Conservation (phyloP, 352 stramenopile genomes). For the Chrysophaeum taylorii region DNA sequence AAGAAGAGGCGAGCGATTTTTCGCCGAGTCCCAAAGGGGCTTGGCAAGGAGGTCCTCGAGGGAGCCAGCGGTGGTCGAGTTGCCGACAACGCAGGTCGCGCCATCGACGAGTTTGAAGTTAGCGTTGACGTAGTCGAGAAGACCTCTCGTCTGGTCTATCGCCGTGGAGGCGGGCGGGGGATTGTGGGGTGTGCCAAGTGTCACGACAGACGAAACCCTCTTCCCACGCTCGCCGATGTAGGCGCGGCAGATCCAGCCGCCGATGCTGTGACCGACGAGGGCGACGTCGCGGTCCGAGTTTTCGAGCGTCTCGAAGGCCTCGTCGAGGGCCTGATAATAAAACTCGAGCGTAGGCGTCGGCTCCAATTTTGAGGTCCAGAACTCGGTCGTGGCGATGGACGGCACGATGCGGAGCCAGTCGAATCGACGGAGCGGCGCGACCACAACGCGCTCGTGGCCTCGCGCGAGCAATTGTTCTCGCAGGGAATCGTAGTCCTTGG, state of each 20-base stretch:
- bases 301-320: background rate
- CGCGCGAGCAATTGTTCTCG: background rate
- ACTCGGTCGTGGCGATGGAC: conserved; percentile 1
- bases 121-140: conserved; percentile 16
- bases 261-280: conserved; percentile 18
- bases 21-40: background rate
- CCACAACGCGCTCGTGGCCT: conserved; percentile 6
- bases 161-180: background rate
- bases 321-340: conserved; percentile 16
- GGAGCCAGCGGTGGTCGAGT: background rate
- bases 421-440: conserved; percentile 7
- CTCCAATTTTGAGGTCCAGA: conserved; percentile 8
- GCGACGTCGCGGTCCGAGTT: background rate
- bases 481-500: conserved; percentile 16
- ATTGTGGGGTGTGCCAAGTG: conserved; percentile 16
- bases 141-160: conserved; percentile 18
- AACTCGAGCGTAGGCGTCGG: conserved; percentile 7
- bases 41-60: background rate
- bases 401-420: conserved; percentile 14
- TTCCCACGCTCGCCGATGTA: background rate
- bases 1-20: background rate
- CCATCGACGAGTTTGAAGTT: background rate
- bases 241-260: conserved; percentile 13
- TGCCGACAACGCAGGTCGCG: background rate
- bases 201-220: background rate